Evolutionary conservation across 805 yeast species (phyloP).

Genomic region (Tetrapisispora fleetii): DNA sequence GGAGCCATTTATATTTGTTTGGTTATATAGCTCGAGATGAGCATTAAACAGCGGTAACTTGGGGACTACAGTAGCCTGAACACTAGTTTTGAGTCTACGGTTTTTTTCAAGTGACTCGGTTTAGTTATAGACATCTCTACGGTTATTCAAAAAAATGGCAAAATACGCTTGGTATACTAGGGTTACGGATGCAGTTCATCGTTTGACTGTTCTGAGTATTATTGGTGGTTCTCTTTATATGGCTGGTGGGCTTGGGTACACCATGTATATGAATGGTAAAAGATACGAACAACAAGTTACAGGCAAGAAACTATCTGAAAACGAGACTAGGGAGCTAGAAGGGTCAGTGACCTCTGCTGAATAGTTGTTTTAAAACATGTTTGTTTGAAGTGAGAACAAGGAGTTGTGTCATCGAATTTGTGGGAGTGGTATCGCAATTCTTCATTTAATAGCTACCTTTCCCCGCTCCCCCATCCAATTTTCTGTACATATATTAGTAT

Average conservation of each 20-base stretch:
- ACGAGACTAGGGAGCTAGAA: conserved; percentile 11
- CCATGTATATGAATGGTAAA: conserved; percentile 43
- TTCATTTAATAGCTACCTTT: too few relatives aligned
- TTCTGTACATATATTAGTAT: neutral
- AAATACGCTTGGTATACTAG: conserved; percentile 68
- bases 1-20: too few relatives aligned
- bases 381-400: too few relatives aligned
- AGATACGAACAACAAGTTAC: conserved; percentile 35
- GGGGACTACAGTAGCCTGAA: too few relatives aligned
- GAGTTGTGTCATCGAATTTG: too few relatives aligned
- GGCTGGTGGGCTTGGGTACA: conserved; percentile 42
- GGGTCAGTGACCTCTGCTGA: conserved; percentile 15
- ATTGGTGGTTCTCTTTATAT: conserved; percentile 48
- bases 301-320: neutral
- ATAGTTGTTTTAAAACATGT: neutral
- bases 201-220: conserved; percentile 57
- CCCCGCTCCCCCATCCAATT: neutral
- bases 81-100: neutral
- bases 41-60: too few relatives aligned
- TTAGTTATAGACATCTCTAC: neutral
- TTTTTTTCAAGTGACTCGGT: neutral
- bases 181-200: conserved; percentile 61
- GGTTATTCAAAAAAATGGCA: conserved; percentile 28
- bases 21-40: too few relatives aligned
- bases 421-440: neutral